Evolutionary conservation across 2,329 filamentous ascomycete genomes (phyloP).

Genomic region (Raffaelea ambrosiae): DNA sequence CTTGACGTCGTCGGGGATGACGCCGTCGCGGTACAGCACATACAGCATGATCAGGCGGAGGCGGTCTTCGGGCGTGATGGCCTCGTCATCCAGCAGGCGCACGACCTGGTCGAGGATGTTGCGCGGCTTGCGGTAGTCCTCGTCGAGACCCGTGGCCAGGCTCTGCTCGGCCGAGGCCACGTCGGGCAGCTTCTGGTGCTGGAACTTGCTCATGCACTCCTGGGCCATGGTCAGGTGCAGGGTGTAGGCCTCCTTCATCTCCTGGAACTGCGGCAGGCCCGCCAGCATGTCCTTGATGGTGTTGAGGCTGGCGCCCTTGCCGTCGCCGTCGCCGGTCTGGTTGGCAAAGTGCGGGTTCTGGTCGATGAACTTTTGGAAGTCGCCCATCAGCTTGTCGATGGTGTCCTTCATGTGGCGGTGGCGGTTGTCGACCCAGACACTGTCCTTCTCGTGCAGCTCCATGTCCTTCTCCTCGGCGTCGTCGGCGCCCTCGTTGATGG

Average conservation of each 20-base stretch:
- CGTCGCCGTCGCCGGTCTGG: constrained; percentile 49
- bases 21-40: constrained; percentile 74
- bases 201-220: constrained; percentile 92
- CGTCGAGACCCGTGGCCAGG: constrained; percentile 83
- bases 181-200: constrained; percentile 75
- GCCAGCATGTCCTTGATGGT: constrained; percentile 97
- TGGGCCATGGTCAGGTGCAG: constrained; percentile 94
- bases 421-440: constrained; percentile 89
- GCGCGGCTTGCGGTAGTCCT: constrained; percentile 86
- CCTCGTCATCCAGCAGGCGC: constrained; percentile 78
- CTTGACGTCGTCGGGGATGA: constrained; percentile 74
- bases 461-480: constrained; percentile 79
- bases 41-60: constrained; percentile 81
- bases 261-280: constrained; percentile 85
- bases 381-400: constrained; percentile 82
- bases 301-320: constrained; percentile 62
- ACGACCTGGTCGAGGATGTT: constrained; percentile 80
- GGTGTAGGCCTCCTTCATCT: constrained; percentile 91
- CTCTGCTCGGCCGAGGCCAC: constrained; percentile 84
- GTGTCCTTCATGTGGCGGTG: constrained; percentile 98
- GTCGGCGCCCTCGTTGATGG: constrained; percentile 63
- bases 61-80: constrained; percentile 62
- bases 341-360: constrained; percentile 91
- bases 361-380: constrained; percentile 86
- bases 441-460: constrained; percentile 84